Base-by-base conservation (phyloP, 2,329 filamentous ascomycete genomes). In the Graphium sp. region DNA sequence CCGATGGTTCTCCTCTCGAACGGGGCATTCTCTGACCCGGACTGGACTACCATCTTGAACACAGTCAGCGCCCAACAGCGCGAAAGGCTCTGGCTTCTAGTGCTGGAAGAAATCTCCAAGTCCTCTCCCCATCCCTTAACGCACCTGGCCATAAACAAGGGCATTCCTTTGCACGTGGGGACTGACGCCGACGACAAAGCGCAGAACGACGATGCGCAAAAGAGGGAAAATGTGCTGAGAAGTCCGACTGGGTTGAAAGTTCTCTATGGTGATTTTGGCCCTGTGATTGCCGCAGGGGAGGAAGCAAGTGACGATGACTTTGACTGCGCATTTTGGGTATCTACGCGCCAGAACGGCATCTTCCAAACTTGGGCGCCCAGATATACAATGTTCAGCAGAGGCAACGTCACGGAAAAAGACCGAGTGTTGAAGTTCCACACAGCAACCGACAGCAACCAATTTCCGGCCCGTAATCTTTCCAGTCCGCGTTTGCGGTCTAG, bases 321-420 rank as follows among this genome's bases (percentile, higher is more conserved):
- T 33, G 46, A 57, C 1, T 33, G 47, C 2, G 75, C 83, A 0
- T 69, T 92, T 36, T 95, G 87, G 87, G 78, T 79, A 1, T 66
- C 62, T 9, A 74, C 77, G 5, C 69, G 63, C 29, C 84, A 93
- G 46, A 81, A 83, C 43, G 78, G 76, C 3, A 78, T 95, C 33
- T 52, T 58, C 20, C 87, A 95, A 54, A 74, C 66, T 2, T 95
- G 85, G 85, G 79, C 84, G 1, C 87, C 87, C 10, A 53, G 74
- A 1, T 85, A 83, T 61, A 92, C 84, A 16, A 94, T 94, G 85
- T 95, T 95, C 48, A 84, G 77, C 36, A 68, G 84, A 2, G 85
- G 87, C 4, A 95, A 94, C 49, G 60, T 94, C 34, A 78, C 74
- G 28, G 87, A 95, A 52, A 95, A 94, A 47, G 73, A 78, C 1